These are phyloP conservation scores for Rubia tinctorum DNA, from an alignment of 305 asterid species.

Conservation along the genomic window DNA sequence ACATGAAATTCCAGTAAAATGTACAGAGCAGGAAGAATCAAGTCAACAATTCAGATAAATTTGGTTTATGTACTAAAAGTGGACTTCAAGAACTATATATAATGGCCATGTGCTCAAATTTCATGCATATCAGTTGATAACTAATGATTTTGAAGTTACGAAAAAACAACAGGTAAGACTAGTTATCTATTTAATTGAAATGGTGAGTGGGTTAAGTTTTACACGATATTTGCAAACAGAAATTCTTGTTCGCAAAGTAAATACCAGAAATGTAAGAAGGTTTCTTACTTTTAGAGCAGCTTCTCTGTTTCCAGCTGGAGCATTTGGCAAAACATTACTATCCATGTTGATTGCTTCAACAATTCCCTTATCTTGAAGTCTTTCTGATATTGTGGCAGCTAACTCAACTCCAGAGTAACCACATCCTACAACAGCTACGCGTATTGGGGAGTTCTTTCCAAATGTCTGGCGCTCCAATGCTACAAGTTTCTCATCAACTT, in stretches of 20 bases:
- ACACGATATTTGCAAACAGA: not conserved
- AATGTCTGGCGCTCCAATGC: slow-evolving; percentile 65
- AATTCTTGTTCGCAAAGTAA: not conserved
- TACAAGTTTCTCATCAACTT: slow-evolving; percentile 61
- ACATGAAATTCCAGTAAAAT: not conserved
- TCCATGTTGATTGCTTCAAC: slow-evolving; percentile 82
- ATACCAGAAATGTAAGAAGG: slow-evolving; percentile 3
- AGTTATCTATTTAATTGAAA: not conserved
- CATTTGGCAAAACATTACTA: slow-evolving; percentile 64
- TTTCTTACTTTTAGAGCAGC: slow-evolving; percentile 75
- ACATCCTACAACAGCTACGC: slow-evolving; percentile 90
- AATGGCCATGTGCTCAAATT: not conserved
- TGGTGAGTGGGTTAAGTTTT: not conserved
- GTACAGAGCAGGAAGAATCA: not conserved
- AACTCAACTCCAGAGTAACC: slow-evolving; percentile 95
- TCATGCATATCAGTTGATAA: not conserved
- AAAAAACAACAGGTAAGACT: not conserved
- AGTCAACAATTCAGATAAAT: not conserved
- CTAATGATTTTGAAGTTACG: not conserved
- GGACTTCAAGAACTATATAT: not conserved
- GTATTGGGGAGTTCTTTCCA: slow-evolving; percentile 59
- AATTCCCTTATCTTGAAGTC: slow-evolving; percentile 66
- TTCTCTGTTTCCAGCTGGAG: slow-evolving; percentile 87
- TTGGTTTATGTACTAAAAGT: not conserved
- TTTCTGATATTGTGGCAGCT: slow-evolving; percentile 91